These are phyloP conservation scores for Metschnikowia rubicola DNA, from an alignment of 805 yeast genomes.

Conservation along the genomic window DNA sequence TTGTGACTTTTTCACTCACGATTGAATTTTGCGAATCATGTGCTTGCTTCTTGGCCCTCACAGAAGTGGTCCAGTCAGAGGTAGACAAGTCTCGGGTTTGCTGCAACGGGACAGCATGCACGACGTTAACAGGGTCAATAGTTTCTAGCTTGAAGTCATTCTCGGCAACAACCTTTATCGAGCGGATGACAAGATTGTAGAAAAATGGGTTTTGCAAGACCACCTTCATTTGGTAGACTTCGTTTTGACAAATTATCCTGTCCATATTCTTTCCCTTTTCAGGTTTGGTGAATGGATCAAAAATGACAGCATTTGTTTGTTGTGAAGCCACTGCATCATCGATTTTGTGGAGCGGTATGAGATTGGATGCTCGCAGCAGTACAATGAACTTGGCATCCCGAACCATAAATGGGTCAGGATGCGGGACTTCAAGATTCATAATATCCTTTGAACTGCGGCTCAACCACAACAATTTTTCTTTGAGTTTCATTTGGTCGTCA, in stretches of 20 bases:
- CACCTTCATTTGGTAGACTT: slow-evolving; percentile 54
- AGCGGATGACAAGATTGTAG: slow-evolving; percentile 62
- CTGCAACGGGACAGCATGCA: not conserved
- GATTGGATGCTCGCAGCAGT: slow-evolving; percentile 3
- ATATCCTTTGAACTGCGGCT: slow-evolving; percentile 21
- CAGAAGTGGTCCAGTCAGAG: slow-evolving; percentile 1
- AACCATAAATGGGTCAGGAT: slow-evolving; percentile 74
- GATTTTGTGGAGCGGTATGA: slow-evolving; percentile 1
- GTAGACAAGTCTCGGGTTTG: not conserved
- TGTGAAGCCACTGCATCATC: not conserved
- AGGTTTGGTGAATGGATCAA: slow-evolving; percentile 49
- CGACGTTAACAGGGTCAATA: not conserved
- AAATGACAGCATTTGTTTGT: slow-evolving; percentile 19
- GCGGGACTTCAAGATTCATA: slow-evolving; percentile 26
- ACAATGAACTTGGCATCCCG: slow-evolving; percentile 42
- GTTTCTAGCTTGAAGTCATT: slow-evolving; percentile 30
- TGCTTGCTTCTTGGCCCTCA: not conserved
- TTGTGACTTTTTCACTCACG: slow-evolving; percentile 12
- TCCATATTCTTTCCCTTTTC: slow-evolving; percentile 47
- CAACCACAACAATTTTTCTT: slow-evolving; percentile 27
- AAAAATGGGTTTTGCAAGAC: slow-evolving; percentile 75
- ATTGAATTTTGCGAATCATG: not conserved
- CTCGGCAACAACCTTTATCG: slow-evolving; percentile 39
- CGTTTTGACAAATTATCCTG: slow-evolving; percentile 38
- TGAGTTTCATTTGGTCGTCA: slow-evolving; percentile 54